These are phyloP conservation scores for Torulaspora delbrueckii DNA, from an alignment of 805 yeast species.

Conservation along the genomic window DNA sequence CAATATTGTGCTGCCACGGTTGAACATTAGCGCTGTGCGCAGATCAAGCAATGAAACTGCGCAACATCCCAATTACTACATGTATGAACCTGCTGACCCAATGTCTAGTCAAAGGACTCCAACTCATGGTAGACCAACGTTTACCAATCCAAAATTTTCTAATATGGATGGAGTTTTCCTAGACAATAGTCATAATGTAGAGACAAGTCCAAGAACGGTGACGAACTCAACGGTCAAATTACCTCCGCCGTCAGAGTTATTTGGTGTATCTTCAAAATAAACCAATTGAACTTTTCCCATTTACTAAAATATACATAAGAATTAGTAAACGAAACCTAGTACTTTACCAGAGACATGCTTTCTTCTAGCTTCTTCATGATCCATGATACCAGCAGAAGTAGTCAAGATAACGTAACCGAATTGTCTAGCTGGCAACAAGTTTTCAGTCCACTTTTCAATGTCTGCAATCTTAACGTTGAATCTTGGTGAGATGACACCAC, in stretches of 20 bases:
- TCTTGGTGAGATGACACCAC: conserved; percentile 98
- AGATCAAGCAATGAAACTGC: background rate
- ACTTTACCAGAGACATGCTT: conserved; percentile 99
- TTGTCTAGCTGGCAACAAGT: conserved; percentile 97
- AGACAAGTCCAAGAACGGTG: conserved; percentile 4
- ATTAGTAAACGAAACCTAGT: conserved; percentile 91
- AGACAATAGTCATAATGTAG: background rate
- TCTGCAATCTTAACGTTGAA: conserved; percentile 92
- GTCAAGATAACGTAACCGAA: conserved; percentile 96
- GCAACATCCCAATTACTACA: conserved; percentile 1
- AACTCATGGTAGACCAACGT: background rate
- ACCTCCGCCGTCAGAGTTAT: conserved; percentile 21
- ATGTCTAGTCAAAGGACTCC: background rate
- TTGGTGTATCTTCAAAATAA: conserved; percentile 12
- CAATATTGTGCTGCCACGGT: conserved; percentile 8
- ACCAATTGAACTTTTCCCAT: background rate
- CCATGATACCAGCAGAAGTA: conserved; percentile 99
- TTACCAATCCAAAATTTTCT: background rate
- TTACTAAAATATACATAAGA: background rate
- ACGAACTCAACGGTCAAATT: conserved; percentile 8
- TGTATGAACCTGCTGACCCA: conserved; percentile 3
- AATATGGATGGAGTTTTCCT: conserved; percentile 2
- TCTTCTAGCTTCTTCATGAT: conserved; percentile 99
- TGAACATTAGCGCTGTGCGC: conserved; percentile 7
- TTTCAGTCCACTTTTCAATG: conserved; percentile 97